These are phyloP conservation scores for Xerocomus potaroensis DNA, from an alignment of 768 basidiomycete species.

Conservation along the genomic window DNA sequence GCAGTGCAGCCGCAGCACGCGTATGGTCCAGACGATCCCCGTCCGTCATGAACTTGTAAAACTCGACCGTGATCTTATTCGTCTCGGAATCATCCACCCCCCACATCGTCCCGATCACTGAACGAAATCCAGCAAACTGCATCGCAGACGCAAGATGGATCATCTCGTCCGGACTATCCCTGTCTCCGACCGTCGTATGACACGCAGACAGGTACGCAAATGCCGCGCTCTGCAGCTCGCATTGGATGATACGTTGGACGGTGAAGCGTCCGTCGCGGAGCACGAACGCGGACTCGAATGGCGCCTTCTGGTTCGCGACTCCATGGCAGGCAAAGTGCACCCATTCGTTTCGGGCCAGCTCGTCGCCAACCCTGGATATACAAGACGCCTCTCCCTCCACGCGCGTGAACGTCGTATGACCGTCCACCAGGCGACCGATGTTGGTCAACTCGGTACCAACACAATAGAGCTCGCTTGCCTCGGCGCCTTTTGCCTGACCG, in stretches of 20 bases:
- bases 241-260: constrained; percentile 4
- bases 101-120: constrained; percentile 15
- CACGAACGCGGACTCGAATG: neutral
- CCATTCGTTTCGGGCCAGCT: neutral
- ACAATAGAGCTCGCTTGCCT: neutral
- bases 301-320: neutral
- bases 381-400: neutral
- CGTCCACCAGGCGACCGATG: neutral
- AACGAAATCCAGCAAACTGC: neutral
- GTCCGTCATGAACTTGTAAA: neutral
- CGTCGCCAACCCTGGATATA: neutral
- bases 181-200: neutral
- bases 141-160: neutral
- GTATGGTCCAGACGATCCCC: neutral
- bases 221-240: neutral
- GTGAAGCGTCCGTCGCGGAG: constrained; percentile 4
- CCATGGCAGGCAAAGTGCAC: neutral
- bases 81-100: neutral
- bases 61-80: neutral
- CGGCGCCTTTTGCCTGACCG: neutral
- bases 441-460: neutral
- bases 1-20: constrained; percentile 2
- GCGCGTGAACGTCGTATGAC: neutral
- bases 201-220: constrained; percentile 10
- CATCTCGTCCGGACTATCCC: neutral